A percentile compares a stretch with the other conserved stretches of the same genome.
phyloP scores from a whole-genome alignment of 1,284 basidiomycete species.

The Schizophyllum amplum region DNA sequence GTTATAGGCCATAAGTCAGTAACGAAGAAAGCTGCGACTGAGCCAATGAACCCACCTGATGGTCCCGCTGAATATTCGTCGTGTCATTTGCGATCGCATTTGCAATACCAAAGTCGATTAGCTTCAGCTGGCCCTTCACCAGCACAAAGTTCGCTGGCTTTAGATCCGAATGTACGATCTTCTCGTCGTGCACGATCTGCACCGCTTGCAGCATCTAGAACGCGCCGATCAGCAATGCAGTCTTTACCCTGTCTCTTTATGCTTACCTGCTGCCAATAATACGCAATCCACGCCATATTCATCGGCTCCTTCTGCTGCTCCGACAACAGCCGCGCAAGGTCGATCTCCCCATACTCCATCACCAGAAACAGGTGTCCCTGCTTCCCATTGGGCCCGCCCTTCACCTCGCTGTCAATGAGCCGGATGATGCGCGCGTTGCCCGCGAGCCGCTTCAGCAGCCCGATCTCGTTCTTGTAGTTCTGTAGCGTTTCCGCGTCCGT shows the following conservation, averaged over 20 bases:
- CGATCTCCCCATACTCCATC: slow-evolving; percentile 92
- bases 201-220: slow-evolving; percentile 90
- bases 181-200: slow-evolving; percentile 91
- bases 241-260: not conserved
- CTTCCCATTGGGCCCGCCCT: slow-evolving; percentile 50
- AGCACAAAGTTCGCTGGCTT: slow-evolving; percentile 97
- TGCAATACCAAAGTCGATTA: slow-evolving; percentile 96
- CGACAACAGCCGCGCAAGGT: slow-evolving; percentile 74
- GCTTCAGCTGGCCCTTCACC: slow-evolving; percentile 86
- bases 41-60: slow-evolving; percentile 50
- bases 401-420: slow-evolving; percentile 80
- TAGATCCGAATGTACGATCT: slow-evolving; percentile 93
- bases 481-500: slow-evolving; percentile 80
- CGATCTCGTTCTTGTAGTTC: slow-evolving; percentile 94
- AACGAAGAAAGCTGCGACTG: not conserved
- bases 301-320: slow-evolving; percentile 77
- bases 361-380: slow-evolving; percentile 72
- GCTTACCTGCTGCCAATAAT: slow-evolving; percentile 90
- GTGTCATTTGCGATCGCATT: slow-evolving; percentile 97
- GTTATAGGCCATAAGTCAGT: slow-evolving; percentile 7
- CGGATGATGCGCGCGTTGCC: slow-evolving; percentile 88
- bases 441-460: slow-evolving; percentile 75
- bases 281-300: slow-evolving; percentile 87
- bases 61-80: slow-evolving; percentile 92
- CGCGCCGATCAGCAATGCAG: slow-evolving; percentile 3